These are phyloP conservation scores for Colletotrichum sp. DNA, from an alignment of 2,329 filamentous ascomycete species.

Conservation along the genomic window DNA sequence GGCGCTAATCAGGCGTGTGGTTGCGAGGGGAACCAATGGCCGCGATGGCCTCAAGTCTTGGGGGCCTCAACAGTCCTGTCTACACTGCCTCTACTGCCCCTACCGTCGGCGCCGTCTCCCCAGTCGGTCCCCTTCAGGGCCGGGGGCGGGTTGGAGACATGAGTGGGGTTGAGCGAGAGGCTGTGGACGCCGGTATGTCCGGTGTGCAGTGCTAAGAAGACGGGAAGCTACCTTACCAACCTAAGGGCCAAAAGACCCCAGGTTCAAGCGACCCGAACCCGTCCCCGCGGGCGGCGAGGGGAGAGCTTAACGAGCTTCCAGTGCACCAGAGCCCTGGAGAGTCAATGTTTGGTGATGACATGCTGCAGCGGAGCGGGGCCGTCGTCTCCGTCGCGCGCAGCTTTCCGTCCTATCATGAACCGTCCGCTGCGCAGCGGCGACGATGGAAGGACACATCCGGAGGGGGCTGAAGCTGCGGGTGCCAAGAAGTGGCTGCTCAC, in stretches of 20 bases:
- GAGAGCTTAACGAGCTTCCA: neutral
- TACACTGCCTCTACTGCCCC: slow-evolving; percentile 2
- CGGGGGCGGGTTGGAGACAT: neutral
- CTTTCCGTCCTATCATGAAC: neutral
- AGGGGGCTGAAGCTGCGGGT: neutral
- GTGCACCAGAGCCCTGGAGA: neutral
- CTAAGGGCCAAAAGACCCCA: neutral
- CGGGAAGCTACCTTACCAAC: neutral
- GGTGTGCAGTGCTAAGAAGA: neutral
- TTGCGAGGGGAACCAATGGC: slow-evolving; percentile 8
- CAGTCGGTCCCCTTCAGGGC: neutral
- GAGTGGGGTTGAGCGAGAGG: neutral
- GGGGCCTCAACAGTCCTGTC: neutral
- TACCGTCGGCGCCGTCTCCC: neutral
- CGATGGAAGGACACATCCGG: neutral
- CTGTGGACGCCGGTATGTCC: slow-evolving; percentile 18
- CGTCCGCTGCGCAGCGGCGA: slow-evolving; percentile 3
- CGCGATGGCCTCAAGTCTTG: slow-evolving; percentile 8
- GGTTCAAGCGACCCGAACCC: neutral
- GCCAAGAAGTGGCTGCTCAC: neutral
- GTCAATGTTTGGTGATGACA: slow-evolving; percentile 15
- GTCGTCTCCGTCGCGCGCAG: neutral
- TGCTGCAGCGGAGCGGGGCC: slow-evolving; percentile 18
- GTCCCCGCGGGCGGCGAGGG: neutral
- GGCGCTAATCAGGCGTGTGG: slow-evolving; percentile 3